These are phyloP conservation scores for Neocatenulostroma microsporum DNA, from an alignment of 2,329 filamentous ascomycete species.

Conservation along the genomic window DNA sequence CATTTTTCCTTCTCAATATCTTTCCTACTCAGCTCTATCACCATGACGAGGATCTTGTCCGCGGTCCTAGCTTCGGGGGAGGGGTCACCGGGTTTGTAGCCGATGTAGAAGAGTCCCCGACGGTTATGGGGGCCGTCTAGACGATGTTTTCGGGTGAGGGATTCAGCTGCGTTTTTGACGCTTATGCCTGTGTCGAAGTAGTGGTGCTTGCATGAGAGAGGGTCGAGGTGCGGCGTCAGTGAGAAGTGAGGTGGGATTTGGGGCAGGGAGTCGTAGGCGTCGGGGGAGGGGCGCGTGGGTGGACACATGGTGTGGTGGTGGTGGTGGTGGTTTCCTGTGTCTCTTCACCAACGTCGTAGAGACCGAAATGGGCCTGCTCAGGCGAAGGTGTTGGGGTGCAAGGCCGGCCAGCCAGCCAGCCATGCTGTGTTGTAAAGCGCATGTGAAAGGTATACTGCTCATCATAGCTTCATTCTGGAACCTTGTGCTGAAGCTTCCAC, in stretches of 20 bases:
- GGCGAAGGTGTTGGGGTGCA: too few species aligned
- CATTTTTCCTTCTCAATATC: constrained; percentile 5
- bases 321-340: neutral
- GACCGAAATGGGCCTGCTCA: neutral
- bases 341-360: too few species aligned
- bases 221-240: constrained; percentile 5
- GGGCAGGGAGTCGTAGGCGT: constrained; percentile 8
- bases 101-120: constrained; percentile 7
- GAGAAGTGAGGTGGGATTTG: constrained; percentile 10
- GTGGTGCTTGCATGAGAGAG: neutral
- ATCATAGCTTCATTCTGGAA: too few species aligned
- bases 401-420: too few species aligned
- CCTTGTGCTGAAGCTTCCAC: too few species aligned
- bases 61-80: too few species aligned
- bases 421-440: too few species aligned
- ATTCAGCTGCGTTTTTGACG: too few species aligned
- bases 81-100: neutral
- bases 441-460: too few species aligned
- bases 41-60: constrained; percentile 10
- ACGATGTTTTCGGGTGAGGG: too few species aligned
- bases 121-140: too few species aligned
- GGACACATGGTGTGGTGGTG: constrained; percentile 1
- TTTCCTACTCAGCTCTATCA: constrained; percentile 6
- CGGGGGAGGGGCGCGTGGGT: constrained; percentile 4
- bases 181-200: neutral